phyloP scores from a whole-genome alignment of 257 asterid species.

The Perilla frutescens region DNA sequence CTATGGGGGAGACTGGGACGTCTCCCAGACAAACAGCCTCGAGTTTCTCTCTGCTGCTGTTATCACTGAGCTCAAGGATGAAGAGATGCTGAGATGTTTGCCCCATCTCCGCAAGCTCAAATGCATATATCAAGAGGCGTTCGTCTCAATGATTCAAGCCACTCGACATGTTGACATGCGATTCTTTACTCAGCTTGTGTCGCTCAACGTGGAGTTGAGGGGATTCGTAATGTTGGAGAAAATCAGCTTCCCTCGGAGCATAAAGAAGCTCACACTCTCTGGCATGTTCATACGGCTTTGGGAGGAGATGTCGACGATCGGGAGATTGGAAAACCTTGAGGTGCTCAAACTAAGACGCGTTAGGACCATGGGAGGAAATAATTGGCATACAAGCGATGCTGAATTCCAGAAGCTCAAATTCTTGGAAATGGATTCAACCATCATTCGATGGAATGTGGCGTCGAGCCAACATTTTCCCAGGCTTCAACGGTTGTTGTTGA shows the following conservation, averaged over 20 bases:
- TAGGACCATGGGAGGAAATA: not conserved
- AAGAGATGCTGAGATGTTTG: conserved; percentile 16
- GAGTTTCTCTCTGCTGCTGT: not conserved
- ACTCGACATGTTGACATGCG: not conserved
- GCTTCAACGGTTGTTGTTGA: conserved; percentile 11
- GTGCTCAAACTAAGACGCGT: not conserved
- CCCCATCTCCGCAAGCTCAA: conserved; percentile 14
- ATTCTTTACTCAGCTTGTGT: conserved; percentile 5
- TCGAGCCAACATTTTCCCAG: conserved; percentile 21
- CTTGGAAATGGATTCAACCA: not conserved
- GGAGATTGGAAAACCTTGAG: conserved; percentile 18
- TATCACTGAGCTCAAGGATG: conserved; percentile 1
- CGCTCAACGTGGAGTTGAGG: not conserved
- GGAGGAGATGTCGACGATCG: conserved; percentile 8
- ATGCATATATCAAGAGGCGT: not conserved
- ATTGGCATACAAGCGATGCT: conserved; percentile 21
- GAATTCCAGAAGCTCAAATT: conserved; percentile 17
- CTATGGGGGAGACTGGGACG: not conserved
- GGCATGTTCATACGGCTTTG: not conserved
- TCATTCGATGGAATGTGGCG: conserved; percentile 14
- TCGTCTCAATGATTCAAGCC: not conserved
- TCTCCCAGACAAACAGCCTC: not conserved
- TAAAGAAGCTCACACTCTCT: conserved; percentile 6
- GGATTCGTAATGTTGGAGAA: not conserved
- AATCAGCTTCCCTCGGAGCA: not conserved